Evolutionary conservation across 441 rosid genomes (phyloP), one percentile per base, ranked within the genome.

Genomic region (Pelargonium australe): DNA sequence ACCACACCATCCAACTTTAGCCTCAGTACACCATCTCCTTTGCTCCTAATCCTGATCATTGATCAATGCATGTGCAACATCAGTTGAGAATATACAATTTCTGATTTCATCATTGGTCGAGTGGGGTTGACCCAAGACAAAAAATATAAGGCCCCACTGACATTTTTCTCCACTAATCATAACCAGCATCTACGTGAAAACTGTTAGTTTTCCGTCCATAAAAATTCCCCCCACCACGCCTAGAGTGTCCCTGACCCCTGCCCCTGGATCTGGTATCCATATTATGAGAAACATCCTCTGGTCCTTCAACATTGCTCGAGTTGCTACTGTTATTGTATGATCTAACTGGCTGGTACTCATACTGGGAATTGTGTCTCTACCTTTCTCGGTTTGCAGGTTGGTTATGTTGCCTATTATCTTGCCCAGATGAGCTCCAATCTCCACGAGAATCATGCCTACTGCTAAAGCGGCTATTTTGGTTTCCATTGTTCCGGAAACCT

Each of bases 331-430:
- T 79, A 41, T 82, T 17, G 28, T 57, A 82, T 23, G 84, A 73
- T 71, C 91, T 96, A 78, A 88, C 90, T 55, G 95, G 98, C 78
- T 88, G 95, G 80, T 89, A 95, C 70, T 90, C 96, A 3, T 74
- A 89, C 64, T 89, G 93, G 19, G 82, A 23, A 75, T 76, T 78
- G 9, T 73, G 89, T 76, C 84, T 84, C 72, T 79, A 89, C 80
- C 88, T 82, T 64, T 88, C 97, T 73, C 89, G 74, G 73, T 79
- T 78, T 20, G 77, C 76, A 62, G 79, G 72, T 41, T 66, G 78
- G 71, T 77, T 84, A 70, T 82, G 85, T 37, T 84, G 90, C 72
- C 70, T 79, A 55, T 70, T 80, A 73, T 86, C 95, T 74, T 83
- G 92, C 71, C 79, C 85, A 63, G 82, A 69, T 70, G 83, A 80